Evolutionary conservation across 495 filamentous ascomycete species (phyloP).

Genomic region (Letharia lupina): DNA sequence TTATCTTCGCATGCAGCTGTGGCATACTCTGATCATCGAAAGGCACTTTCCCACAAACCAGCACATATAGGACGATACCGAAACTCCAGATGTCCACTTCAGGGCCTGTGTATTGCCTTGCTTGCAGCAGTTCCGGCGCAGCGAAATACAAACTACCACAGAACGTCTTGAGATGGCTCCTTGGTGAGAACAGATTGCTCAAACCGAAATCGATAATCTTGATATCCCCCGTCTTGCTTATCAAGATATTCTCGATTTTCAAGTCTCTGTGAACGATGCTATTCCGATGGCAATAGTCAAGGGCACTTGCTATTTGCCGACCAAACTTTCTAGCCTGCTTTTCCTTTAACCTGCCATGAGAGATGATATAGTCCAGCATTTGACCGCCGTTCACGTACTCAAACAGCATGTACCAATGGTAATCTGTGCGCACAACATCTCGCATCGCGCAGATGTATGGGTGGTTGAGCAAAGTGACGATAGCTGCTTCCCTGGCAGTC

Average conservation of each 20-base stretch:
- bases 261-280: constrained; percentile 97
- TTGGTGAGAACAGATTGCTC: constrained; percentile 90
- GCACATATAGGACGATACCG: constrained; percentile 95
- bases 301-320: constrained; percentile 92
- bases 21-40: constrained; percentile 99
- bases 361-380: constrained; percentile 99
- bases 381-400: constrained; percentile 99
- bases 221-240: constrained; percentile 98
- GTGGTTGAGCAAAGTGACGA: constrained; percentile 89
- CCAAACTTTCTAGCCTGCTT: constrained; percentile 98
- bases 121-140: constrained; percentile 88
- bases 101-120: constrained; percentile 87
- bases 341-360: constrained; percentile 93
- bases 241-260: constrained; percentile 99
- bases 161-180: constrained; percentile 86
- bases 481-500: constrained; percentile 92
- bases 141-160: constrained; percentile 98
- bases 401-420: constrained; percentile 99
- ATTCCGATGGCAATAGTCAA: constrained; percentile 98
- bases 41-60: constrained; percentile 96
- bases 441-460: constrained; percentile 96
- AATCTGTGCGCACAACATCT: constrained; percentile 88
- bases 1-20: constrained; percentile 96
- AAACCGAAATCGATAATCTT: constrained; percentile 99
- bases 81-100: constrained; percentile 99